phyloP scores from a whole-genome alignment of 2,329 filamentous ascomycete genomes.

The Bretziella fagacearum region DNA sequence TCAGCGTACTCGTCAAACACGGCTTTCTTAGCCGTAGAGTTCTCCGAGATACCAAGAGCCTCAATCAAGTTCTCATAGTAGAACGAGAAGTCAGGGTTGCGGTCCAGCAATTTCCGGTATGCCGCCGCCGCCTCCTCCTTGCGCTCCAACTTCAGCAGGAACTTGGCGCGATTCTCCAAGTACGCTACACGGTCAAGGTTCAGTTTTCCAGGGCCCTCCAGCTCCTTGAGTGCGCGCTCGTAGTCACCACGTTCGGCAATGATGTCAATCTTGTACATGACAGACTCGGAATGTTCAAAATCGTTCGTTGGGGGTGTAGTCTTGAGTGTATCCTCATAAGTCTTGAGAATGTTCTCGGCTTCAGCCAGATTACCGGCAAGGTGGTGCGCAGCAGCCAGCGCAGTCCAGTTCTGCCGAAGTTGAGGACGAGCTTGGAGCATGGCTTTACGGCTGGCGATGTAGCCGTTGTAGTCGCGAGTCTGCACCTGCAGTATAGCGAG shows the following conservation, averaged over 20 bases:
- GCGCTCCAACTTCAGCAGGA: conserved; percentile 58
- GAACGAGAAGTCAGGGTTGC: conserved; percentile 71
- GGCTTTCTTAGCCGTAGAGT: conserved; percentile 48
- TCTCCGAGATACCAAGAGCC: conserved; percentile 43
- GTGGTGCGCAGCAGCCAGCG: conserved; percentile 85
- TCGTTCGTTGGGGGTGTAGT: conserved; percentile 58
- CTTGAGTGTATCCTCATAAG: conserved; percentile 88
- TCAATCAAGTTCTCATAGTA: conserved; percentile 71
- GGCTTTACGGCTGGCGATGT: conserved; percentile 69
- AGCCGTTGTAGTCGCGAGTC: conserved; percentile 89
- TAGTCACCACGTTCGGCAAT: conserved; percentile 81
- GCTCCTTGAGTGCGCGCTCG: conserved; percentile 68
- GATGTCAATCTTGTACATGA: conserved; percentile 87
- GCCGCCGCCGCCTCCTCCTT: conserved; percentile 68
- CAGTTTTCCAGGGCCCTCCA: conserved; percentile 59
- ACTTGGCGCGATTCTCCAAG: conserved; percentile 72
- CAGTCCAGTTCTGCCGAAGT: conserved; percentile 88
- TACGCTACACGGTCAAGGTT: conserved; percentile 72
- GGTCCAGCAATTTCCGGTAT: conserved; percentile 63
- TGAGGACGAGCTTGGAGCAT: conserved; percentile 78
- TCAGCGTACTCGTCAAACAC: conserved; percentile 62
- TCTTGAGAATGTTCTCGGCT: conserved; percentile 79
- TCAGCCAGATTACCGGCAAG: conserved; percentile 69
- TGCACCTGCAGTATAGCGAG: conserved; percentile 86
- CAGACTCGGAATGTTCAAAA: conserved; percentile 82